Percentiles rank a stretch among this genome's conserved stretches.
Evolutionary conservation across 805 yeast genomes (phyloP).

Genomic region (Metschnikowia kunwiensis): DNA sequence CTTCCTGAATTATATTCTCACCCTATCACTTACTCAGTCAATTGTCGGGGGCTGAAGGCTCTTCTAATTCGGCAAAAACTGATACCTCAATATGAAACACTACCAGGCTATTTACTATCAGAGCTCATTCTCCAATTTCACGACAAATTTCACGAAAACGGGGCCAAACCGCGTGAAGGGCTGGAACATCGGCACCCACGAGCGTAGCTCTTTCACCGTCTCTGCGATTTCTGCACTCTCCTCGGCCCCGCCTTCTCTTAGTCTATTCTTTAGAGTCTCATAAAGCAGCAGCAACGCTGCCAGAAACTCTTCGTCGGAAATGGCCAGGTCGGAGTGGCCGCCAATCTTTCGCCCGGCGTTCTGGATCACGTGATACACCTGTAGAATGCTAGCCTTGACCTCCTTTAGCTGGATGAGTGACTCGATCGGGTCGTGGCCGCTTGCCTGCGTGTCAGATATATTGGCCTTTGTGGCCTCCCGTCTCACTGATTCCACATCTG

Average conservation of each 20-base stretch:
- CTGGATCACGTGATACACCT: constrained; percentile 46
- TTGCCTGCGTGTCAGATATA: neutral
- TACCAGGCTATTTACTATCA: too few relatives aligned
- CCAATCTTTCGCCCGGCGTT: constrained; percentile 19
- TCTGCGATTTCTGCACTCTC: constrained; percentile 33
- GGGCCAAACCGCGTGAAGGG: constrained; percentile 50
- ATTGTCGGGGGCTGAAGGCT: too few relatives aligned
- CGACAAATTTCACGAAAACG: constrained; percentile 47
- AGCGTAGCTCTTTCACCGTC: constrained; percentile 47
- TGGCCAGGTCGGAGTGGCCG: constrained; percentile 6
- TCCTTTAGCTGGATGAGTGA: constrained; percentile 43
- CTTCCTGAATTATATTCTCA: too few relatives aligned
- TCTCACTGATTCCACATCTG: constrained; percentile 12
- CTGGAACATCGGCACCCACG: constrained; percentile 51
- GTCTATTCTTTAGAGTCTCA: constrained; percentile 43
- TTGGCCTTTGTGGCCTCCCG: neutral
- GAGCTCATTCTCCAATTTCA: constrained; percentile 29
- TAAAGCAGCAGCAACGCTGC: constrained; percentile 43
- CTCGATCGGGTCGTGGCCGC: constrained; percentile 17
- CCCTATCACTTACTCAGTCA: too few relatives aligned
- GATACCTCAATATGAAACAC: too few relatives aligned
- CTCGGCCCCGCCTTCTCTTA: constrained; percentile 21
- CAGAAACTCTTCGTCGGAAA: constrained; percentile 19
- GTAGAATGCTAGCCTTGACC: constrained; percentile 44
- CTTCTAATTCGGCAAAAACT: too few relatives aligned